These are phyloP conservation scores for Colletotrichum falcatum DNA, from an alignment of 2,329 filamentous ascomycete species.

Conservation along the genomic window DNA sequence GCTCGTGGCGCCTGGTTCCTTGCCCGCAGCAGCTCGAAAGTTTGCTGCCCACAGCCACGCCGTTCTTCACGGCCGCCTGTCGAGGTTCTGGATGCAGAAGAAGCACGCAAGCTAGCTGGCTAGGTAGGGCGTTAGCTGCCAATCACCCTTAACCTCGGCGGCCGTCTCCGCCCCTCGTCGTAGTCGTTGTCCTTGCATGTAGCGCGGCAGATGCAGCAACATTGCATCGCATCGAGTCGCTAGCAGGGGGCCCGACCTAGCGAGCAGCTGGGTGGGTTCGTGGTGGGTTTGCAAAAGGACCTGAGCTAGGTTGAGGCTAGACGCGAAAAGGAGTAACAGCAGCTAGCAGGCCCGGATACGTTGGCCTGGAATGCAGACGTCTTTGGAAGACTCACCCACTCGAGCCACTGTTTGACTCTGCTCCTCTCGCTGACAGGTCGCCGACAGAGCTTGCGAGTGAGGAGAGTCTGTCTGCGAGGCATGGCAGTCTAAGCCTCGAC, in stretches of 20 bases:
- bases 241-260: constrained; percentile 26
- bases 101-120: constrained; percentile 36
- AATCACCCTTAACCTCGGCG: constrained; percentile 30
- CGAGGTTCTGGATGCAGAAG: constrained; percentile 37
- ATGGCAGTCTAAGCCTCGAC: constrained; percentile 1
- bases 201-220: constrained; percentile 42
- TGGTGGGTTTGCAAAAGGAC: constrained; percentile 42
- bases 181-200: constrained; percentile 37
- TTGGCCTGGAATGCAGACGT: constrained; percentile 21
- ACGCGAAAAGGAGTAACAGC: constrained; percentile 33
- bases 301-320: constrained; percentile 41
- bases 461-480: background rate
- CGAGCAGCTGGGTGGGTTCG: constrained; percentile 33
- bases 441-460: background rate
- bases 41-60: constrained; percentile 34
- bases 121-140: constrained; percentile 19
- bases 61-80: constrained; percentile 30
- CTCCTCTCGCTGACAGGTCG: constrained; percentile 13
- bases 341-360: constrained; percentile 6
- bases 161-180: constrained; percentile 29
- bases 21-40: constrained; percentile 38
- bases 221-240: constrained; percentile 39
- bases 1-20: constrained; percentile 36
- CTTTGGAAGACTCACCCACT: constrained; percentile 21
- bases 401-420: constrained; percentile 3